Evolutionary conservation across 176 grass and related monocot genomes (phyloP), one percentile per base, ranked within the genome.

Genomic region (Oryza australiensis): DNA sequence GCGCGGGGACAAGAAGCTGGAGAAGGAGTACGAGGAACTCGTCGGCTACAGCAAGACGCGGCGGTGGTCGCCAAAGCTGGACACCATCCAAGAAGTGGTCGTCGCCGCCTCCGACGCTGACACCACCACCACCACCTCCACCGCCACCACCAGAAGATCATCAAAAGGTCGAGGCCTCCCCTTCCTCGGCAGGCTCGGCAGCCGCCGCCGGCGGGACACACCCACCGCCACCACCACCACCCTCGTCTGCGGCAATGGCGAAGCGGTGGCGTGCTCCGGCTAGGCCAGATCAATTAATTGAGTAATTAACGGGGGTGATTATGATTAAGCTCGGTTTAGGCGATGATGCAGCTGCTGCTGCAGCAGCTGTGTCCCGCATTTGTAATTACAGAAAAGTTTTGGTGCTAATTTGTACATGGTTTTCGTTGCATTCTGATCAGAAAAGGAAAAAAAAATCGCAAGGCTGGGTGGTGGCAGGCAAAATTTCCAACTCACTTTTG

Each of bases 21-120:
- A 92, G 84, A 98, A 94, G 77, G 95, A 98, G 53, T 98, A 94
- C 77, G 89, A 86, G 88, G 86, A 86, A 84, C 66, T 98, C 29
- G 91, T 93, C 53, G 81, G 85, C 12, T 86, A 84, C 60, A 3
- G 82, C 78, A 90, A 80, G 82, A 65, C 88, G 30, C 83, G 79
- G 24, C 88, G 83, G 78, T 93, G 91, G 91, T 71, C 73, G 65
- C 91, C 91, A 41, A 93, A 90, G 88, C 78, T 93, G 24, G 91
- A 86, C 78, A 87, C 91, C n/a, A 90, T 93, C 75, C 2, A 84
- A n/a, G 87, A 88, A 30, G 66, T 72, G 1, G 72, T 55, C 1
- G 75, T 14, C 33, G 48, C 9, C 9, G 20, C 37, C 15, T 22
- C 27, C 1, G 10, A 33, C 0, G 5, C 66, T 12, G 13, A 32